phyloP scores from a whole-genome alignment of 352 stramenopile species.

The Discostella stelligera region DNA sequence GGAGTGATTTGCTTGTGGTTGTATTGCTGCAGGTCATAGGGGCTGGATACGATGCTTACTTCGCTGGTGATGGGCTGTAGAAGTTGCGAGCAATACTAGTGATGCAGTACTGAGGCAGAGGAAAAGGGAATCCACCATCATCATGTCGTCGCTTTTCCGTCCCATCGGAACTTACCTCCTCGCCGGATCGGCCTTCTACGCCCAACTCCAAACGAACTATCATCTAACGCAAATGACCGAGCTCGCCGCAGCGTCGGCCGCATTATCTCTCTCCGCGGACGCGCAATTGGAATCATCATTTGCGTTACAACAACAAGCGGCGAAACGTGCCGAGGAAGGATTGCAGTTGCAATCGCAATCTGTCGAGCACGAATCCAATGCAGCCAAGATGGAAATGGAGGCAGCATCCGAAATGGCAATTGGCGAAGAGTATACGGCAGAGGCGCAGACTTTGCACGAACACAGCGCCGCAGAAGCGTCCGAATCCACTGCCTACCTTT shows the following conservation, averaged over 20 bases:
- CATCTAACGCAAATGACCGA: conserved; percentile 29
- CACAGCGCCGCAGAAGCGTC: conserved; percentile 7
- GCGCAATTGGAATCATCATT: conserved; percentile 12
- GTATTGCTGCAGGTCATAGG: too few species aligned
- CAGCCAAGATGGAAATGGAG: conserved; percentile 8
- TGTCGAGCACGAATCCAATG: conserved; percentile 19
- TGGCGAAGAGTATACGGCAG: conserved; percentile 11
- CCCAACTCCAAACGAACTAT: conserved; percentile 15
- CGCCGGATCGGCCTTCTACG: conserved; percentile 17
- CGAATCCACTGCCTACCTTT: conserved; percentile 4
- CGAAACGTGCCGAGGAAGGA: conserved; percentile 26
- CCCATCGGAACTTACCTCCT: conserved; percentile 30
- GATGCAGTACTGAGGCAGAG: too few species aligned
- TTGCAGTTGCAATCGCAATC: conserved; percentile 23
- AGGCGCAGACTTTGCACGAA: conserved; percentile 21
- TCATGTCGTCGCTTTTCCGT: neutral
- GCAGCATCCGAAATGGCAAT: conserved; percentile 10
- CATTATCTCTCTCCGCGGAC: neutral
- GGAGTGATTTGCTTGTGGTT: too few species aligned
- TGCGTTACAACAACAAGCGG: conserved; percentile 11
- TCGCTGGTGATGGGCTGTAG: too few species aligned
- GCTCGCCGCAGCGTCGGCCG: conserved; percentile 8
- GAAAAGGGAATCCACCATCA: too few species aligned
- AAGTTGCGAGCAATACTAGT: too few species aligned
- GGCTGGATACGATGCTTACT: too few species aligned